Conservation (phyloP, 2,329 filamentous ascomycete genomes). For the Rosellinia necatrix region DNA sequence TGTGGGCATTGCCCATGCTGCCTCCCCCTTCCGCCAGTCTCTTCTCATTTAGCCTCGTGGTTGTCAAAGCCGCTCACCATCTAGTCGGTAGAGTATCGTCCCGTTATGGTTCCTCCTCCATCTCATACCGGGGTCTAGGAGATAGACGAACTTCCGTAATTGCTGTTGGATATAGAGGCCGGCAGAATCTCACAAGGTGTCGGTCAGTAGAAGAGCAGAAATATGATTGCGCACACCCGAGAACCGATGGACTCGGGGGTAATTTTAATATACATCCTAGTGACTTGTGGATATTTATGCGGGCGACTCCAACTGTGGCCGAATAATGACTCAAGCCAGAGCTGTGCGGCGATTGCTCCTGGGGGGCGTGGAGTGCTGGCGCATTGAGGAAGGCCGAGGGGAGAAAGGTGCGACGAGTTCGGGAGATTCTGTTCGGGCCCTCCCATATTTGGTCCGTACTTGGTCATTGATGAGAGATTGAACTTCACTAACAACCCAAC, state of each 20-base stretch:
- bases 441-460: no score
- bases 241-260: neutral
- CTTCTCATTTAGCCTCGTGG: neutral
- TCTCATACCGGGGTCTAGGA: neutral
- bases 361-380: no score
- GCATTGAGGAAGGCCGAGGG: no score
- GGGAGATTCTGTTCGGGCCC: slow-evolving; percentile 1
- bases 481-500: slow-evolving; percentile 31
- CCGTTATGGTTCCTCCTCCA: slow-evolving; percentile 1
- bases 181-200: neutral
- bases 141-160: slow-evolving; percentile 10
- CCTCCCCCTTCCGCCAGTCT: neutral
- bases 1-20: neutral
- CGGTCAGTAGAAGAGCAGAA: neutral
- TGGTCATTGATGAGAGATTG: slow-evolving; percentile 2
- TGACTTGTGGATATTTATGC: neutral
- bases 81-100: slow-evolving; percentile 7
- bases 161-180: neutral
- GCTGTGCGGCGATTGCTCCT: neutral
- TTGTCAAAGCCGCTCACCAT: slow-evolving; percentile 9
- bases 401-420: slow-evolving; percentile 2
- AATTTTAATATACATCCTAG: neutral
- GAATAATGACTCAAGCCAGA: neutral
- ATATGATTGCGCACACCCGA: neutral
- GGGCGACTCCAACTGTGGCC: neutral